Percentiles rank a stretch among this genome's conserved stretches.
phyloP scores from a whole-genome alignment of 768 basidiomycete species.

The Trichaptum fuscoviolaceum region DNA sequence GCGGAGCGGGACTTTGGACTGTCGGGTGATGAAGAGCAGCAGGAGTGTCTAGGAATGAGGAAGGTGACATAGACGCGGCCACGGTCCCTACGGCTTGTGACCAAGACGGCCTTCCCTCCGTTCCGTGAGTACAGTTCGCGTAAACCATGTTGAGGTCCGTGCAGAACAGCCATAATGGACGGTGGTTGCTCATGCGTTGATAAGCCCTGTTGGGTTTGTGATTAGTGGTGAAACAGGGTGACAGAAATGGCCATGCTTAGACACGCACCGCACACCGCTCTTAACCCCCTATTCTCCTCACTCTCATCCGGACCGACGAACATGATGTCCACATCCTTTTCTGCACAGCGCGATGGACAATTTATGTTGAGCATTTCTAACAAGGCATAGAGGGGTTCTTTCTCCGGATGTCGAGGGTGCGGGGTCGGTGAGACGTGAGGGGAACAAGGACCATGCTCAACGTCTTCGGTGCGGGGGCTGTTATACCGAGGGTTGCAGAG shows the following conservation, averaged over 20 bases:
- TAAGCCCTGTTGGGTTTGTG: constrained; percentile 24
- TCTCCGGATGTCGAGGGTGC: constrained; percentile 26
- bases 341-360: constrained; percentile 32
- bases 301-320: constrained; percentile 45
- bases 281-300: constrained; percentile 25
- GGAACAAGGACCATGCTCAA: constrained; percentile 20
- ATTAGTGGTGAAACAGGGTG: no score
- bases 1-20: background rate
- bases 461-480: constrained; percentile 24
- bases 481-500: no score
- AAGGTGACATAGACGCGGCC: no score
- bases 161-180: constrained; percentile 34
- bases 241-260: no score
- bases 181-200: constrained; percentile 20
- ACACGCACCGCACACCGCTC: constrained; percentile 31
- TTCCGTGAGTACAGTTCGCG: constrained; percentile 19
- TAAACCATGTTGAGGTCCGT: constrained; percentile 32
- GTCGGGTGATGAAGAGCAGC: constrained; percentile 3
- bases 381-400: constrained; percentile 31
- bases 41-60: constrained; percentile 7
- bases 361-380: constrained; percentile 48
- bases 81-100: no score
- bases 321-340: constrained; percentile 46
- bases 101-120: constrained; percentile 27
- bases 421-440: constrained; percentile 23